These are phyloP conservation scores for Ogataea philodendri DNA, from an alignment of 805 yeast species.

Conservation along the genomic window DNA sequence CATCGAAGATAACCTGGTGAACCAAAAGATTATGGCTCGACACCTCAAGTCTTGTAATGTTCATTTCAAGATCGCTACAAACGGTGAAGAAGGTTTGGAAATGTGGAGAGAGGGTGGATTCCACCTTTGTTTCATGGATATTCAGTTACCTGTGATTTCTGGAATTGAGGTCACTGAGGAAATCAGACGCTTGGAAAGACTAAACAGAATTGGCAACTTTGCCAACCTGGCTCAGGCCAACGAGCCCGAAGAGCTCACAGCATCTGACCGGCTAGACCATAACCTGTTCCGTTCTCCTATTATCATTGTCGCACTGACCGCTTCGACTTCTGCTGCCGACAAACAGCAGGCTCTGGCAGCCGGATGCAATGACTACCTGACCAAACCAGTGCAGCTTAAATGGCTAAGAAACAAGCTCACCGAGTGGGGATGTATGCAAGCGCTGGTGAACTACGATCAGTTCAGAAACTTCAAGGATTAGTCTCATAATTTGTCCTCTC, in stretches of 20 bases:
- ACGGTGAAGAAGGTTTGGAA: slow-evolving; percentile 93
- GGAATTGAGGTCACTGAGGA: slow-evolving; percentile 95
- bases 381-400: slow-evolving; percentile 90
- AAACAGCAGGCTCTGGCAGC: slow-evolving; percentile 90
- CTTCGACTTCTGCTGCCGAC: slow-evolving; percentile 81
- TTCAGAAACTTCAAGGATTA: slow-evolving; percentile 53
- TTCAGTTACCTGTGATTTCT: slow-evolving; percentile 92
- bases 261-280: slow-evolving; percentile 57
- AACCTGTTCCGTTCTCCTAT: slow-evolving; percentile 84
- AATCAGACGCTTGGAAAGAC: slow-evolving; percentile 77
- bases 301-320: slow-evolving; percentile 96
- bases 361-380: slow-evolving; percentile 95
- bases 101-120: slow-evolving; percentile 94
- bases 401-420: slow-evolving; percentile 94
- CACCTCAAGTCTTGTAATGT: slow-evolving; percentile 84
- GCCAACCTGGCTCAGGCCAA: slow-evolving; percentile 25
- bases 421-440: slow-evolving; percentile 99
- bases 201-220: slow-evolving; percentile 72
- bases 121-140: slow-evolving; percentile 94
- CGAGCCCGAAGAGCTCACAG: slow-evolving; percentile 16
- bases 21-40: slow-evolving; percentile 87
- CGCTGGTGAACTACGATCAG: slow-evolving; percentile 90
- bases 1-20: slow-evolving; percentile 95
- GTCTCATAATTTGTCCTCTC: slow-evolving; percentile 1
- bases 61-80: slow-evolving; percentile 80